Base-by-base conservation (phyloP, 2,329 filamentous ascomycete species). In the Microcera coccophila region DNA sequence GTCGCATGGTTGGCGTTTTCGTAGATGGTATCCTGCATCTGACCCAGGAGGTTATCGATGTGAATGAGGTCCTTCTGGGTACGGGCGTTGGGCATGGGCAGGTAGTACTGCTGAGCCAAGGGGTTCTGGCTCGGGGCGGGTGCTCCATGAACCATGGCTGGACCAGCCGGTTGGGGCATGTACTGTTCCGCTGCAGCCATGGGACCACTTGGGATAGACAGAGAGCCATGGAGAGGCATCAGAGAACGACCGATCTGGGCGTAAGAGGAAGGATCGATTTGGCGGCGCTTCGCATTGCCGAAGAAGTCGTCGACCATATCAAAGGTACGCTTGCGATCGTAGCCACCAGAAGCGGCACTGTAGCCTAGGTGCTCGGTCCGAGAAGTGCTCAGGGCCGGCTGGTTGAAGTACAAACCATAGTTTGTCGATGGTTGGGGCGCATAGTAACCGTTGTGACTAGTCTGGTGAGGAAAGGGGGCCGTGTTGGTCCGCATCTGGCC, bases 11-110 rank as follows among this genome's bases (percentile, higher is more conserved):
- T 87, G 42, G 90, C 84, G 64, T 85, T 95, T 70, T 97, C 93
- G 63, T 97, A 97, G 37, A 97, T 89, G 35, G 91, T 96, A 52
- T 85, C 84, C 69, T 96, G 90, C 76, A 97, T 91, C 69, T 96
- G 89, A 69, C 95, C 90, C 42, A 98, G 79, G 65, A 97, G 87
- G 61, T 90, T 86, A 65, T 97, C 93, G 60, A 97, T 90, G 64
- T 95, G 90, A 63, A 95, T 74, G 33, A 98, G 75, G 63, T 98
- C 93, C 64, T 82, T 90, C 77, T 97, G 95, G 37, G 90, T 96
- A 61, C 91, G 84, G 42, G 94, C 77, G 58, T 90, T 94, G 36
- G 83, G 82, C 73, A 95, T 89, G 9, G 90, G 82, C 41, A 93
- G 88, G 45, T 96, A 76, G 49, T 89, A 88, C 70, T 96, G 95